Evolutionary conservation across 768 basidiomycete genomes (phyloP).

Genomic region (Nidularia sp.): DNA sequence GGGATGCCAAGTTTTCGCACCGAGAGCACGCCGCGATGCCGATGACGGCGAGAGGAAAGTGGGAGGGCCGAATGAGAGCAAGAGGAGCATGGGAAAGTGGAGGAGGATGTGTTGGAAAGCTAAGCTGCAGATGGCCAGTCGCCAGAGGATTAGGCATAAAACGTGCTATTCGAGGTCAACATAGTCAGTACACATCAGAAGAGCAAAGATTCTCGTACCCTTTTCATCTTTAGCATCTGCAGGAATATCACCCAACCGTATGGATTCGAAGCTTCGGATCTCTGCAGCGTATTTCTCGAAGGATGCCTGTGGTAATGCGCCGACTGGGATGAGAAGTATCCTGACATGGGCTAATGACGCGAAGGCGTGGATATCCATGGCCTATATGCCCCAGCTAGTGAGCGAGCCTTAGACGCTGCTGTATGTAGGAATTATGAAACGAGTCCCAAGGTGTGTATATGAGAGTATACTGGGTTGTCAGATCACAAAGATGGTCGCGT

Average conservation of each 20-base stretch:
- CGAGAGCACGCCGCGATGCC: constrained; percentile 75
- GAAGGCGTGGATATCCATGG: constrained; percentile 71
- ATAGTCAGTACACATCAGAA: neutral
- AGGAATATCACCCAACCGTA: constrained; percentile 82
- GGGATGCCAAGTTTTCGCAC: constrained; percentile 44
- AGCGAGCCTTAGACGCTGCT: neutral
- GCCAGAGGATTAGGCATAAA: constrained; percentile 79
- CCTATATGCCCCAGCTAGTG: neutral
- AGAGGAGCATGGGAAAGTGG: constrained; percentile 65
- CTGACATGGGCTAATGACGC: constrained; percentile 83
- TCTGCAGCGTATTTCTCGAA: constrained; percentile 76
- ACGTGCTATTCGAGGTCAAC: constrained; percentile 40
- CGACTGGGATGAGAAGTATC: constrained; percentile 84
- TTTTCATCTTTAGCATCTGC: constrained; percentile 72
- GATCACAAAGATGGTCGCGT: no score
- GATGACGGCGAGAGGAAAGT: constrained; percentile 84
- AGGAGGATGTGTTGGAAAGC: constrained; percentile 72
- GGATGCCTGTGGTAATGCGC: constrained; percentile 59
- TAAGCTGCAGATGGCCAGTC: constrained; percentile 78
- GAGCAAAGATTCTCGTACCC: constrained; percentile 39
- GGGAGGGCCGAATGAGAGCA: constrained; percentile 71
- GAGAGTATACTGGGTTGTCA: no score
- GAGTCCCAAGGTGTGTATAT: no score
- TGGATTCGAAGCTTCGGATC: constrained; percentile 66
- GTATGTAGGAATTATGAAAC: no score